Percentiles rank a stretch among this genome's conserved stretches.
phyloP scores from a whole-genome alignment of 208 protist genomes.

The Acanthamoeba royreba region DNA sequence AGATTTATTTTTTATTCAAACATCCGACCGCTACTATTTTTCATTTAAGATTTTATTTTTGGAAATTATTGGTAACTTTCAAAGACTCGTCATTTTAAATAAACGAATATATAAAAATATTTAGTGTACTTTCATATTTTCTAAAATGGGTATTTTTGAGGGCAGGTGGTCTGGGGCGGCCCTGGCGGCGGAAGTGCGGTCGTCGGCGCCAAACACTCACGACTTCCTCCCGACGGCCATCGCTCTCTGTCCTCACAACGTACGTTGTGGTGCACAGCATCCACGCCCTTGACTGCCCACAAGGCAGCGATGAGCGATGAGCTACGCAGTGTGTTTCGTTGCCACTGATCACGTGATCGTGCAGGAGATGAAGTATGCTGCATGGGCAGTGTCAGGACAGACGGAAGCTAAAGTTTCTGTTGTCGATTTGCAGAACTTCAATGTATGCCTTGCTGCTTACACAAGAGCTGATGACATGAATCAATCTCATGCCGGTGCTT shows the following conservation, averaged over 20 bases:
- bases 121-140: too few relatives aligned
- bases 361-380: constrained; percentile 3
- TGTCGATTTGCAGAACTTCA: neutral
- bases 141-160: too few relatives aligned
- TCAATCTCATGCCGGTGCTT: neutral
- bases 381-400: neutral
- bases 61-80: too few relatives aligned
- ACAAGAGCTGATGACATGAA: neutral
- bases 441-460: neutral
- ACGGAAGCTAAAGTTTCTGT: neutral
- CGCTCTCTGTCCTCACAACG: neutral
- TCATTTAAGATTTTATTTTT: too few relatives aligned
- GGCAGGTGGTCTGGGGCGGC: too few relatives aligned
- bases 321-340: neutral
- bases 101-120: too few relatives aligned
- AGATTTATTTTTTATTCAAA: too few relatives aligned
- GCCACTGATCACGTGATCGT: too few relatives aligned
- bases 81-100: too few relatives aligned
- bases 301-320: neutral
- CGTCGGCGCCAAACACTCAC: neutral
- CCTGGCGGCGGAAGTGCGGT: neutral
- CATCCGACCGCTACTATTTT: too few relatives aligned
- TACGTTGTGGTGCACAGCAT: neutral
- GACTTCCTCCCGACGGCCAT: neutral
- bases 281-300: neutral